Conservation (phyloP, 306 rosid species). For the apple (Malus domestica) region DNA sequence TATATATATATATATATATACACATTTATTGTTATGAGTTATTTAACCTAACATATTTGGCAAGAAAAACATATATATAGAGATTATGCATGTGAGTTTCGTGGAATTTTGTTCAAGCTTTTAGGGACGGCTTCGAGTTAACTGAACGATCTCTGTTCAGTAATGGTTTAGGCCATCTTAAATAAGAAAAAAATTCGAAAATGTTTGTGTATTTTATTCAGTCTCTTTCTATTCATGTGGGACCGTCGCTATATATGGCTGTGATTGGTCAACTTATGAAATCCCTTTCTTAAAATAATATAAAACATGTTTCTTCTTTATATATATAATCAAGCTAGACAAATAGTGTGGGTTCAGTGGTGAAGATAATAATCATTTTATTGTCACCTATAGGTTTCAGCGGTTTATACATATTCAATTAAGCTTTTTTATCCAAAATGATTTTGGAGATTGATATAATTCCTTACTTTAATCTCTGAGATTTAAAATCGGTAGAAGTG, state of each 20-base stretch:
- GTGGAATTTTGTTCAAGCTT: background rate
- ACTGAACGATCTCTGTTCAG: too few species aligned
- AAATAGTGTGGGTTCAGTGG: background rate
- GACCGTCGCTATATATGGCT: background rate
- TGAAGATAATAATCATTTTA: background rate
- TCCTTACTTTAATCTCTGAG: too few species aligned
- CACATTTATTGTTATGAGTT: background rate
- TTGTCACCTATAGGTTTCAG: background rate
- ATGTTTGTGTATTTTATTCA: background rate
- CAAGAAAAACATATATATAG: background rate
- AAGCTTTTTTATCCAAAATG: too few species aligned
- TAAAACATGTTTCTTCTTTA: background rate
- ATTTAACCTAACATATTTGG: background rate
- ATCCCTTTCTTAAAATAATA: background rate
- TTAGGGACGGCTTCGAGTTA: background rate
- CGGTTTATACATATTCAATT: too few species aligned
- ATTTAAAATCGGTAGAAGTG: too few species aligned
- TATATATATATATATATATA: too few species aligned
- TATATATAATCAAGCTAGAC: background rate
- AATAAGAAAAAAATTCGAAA: background rate
- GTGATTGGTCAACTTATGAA: background rate
- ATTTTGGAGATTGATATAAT: accelerated
- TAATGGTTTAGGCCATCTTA: too few species aligned
- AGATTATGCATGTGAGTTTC: background rate
- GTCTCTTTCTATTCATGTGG: background rate